Evolutionary conservation across 2,329 filamentous ascomycete species (phyloP).

Genomic region (Aspergillus unguis): DNA sequence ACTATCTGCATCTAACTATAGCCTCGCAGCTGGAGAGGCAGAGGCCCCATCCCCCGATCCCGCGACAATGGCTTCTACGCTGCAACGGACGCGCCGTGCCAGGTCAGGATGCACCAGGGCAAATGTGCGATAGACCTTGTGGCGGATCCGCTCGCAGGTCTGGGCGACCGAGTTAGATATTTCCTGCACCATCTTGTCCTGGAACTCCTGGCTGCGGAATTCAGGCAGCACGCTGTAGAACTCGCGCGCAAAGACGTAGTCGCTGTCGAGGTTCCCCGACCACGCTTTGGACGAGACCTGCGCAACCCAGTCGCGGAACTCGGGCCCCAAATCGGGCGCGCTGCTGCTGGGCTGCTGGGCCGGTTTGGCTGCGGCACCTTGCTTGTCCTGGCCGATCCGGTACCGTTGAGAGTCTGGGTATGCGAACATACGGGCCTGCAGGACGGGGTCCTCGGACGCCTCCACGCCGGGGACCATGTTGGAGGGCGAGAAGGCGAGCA

Average conservation of each 20-base stretch:
- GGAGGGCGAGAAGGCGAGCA: constrained; percentile 66
- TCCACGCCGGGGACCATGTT: constrained; percentile 66
- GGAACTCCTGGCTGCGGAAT: neutral
- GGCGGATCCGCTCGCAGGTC: neutral
- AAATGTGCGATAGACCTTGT: neutral
- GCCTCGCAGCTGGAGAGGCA: too few species aligned
- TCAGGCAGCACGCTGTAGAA: neutral
- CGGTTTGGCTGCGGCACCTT: constrained; percentile 19
- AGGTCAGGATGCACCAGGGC: neutral
- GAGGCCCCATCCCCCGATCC: too few species aligned
- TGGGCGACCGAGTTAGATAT: neutral
- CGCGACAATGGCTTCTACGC: neutral
- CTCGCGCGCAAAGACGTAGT: neutral
- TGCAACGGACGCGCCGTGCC: neutral
- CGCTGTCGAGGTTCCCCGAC: neutral
- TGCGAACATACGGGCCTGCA: constrained; percentile 67
- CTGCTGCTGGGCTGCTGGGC: neutral
- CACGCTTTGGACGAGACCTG: neutral
- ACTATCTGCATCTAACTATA: too few species aligned
- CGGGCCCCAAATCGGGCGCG: neutral
- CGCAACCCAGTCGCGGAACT: neutral
- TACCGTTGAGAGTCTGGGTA: constrained; percentile 67
- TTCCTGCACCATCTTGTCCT: neutral
- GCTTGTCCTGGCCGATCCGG: constrained; percentile 47
- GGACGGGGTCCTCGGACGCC: constrained; percentile 65